Conservation (phyloP, 2,329 filamentous ascomycete genomes). For the Myriangium duriaei region DNA sequence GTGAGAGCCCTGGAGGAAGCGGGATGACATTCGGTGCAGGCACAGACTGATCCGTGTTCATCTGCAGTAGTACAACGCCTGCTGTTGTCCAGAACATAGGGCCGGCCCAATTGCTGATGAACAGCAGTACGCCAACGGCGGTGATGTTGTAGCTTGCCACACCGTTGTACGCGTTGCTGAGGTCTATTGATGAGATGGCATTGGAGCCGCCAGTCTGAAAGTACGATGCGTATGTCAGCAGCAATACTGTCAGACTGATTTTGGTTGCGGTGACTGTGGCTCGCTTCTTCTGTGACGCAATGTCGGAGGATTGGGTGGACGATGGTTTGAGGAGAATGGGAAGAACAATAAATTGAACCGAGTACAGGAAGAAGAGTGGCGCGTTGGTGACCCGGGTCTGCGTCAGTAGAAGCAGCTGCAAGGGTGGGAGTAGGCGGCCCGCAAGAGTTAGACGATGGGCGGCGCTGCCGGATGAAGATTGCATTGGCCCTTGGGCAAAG, state of each 20-base stretch:
- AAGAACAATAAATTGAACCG: constrained; percentile 40
- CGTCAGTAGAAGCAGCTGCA: constrained; percentile 69
- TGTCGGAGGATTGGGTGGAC: not conserved
- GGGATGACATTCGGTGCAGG: constrained; percentile 13
- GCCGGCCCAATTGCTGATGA: constrained; percentile 82
- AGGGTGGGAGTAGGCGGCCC: constrained; percentile 46
- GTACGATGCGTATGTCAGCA: constrained; percentile 73
- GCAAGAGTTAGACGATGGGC: constrained; percentile 14
- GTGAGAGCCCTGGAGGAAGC: constrained; percentile 13
- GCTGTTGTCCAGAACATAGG: constrained; percentile 76
- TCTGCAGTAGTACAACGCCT: constrained; percentile 40
- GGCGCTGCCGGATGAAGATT: constrained; percentile 9
- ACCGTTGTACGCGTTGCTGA: constrained; percentile 92
- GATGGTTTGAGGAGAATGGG: constrained; percentile 2
- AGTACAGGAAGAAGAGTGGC: constrained; percentile 69
- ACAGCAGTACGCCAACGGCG: constrained; percentile 73
- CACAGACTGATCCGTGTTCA: not conserved
- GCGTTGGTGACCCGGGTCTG: constrained; percentile 79
- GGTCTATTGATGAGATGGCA: constrained; percentile 86
- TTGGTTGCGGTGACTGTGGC: constrained; percentile 23
- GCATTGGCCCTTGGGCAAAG: constrained; percentile 10
- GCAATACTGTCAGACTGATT: constrained; percentile 56
- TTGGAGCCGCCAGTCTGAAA: constrained; percentile 88
- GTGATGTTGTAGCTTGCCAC: constrained; percentile 66
- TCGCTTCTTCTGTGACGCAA: not conserved